Evolutionary conservation across 164 flowering plant species (phyloP).

Genomic region (Piper betle): DNA sequence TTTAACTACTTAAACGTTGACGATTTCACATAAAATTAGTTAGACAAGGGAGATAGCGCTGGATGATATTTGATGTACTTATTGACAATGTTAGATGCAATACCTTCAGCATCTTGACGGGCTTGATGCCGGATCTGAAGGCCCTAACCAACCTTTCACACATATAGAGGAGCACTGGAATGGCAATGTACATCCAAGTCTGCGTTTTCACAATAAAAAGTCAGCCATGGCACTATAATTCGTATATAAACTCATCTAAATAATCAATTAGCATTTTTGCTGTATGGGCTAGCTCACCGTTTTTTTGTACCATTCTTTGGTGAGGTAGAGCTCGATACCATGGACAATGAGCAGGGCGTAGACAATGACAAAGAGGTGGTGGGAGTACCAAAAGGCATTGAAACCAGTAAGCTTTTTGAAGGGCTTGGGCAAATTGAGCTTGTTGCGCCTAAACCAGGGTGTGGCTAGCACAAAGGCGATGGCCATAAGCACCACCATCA

Average conservation of each 20-base stretch:
- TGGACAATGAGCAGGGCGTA: slow-evolving; percentile 23
- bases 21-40: too few species aligned
- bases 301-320: slow-evolving; percentile 25
- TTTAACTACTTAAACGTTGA: too few species aligned
- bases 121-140: slow-evolving; percentile 33
- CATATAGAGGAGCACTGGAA: slow-evolving; percentile 28
- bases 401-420: slow-evolving; percentile 21
- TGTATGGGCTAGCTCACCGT: slow-evolving; percentile 17
- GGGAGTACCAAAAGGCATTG: slow-evolving; percentile 34
- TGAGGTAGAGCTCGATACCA: slow-evolving; percentile 21
- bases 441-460: slow-evolving; percentile 27
- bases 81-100: neutral
- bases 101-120: slow-evolving; percentile 39
- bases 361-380: slow-evolving; percentile 27
- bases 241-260: too few species aligned
- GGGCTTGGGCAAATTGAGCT: slow-evolving; percentile 17
- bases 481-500: slow-evolving; percentile 25
- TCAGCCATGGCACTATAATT: neutral
- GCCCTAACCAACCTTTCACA: slow-evolving; percentile 37
- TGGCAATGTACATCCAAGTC: slow-evolving; percentile 48
- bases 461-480: slow-evolving; percentile 23
- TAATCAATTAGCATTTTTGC: neutral
- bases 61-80: too few species aligned
- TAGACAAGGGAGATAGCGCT: neutral
- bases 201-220: slow-evolving; percentile 4